Evolutionary conservation across 768 basidiomycete genomes (phyloP).

Genomic region (Leccinellum albellum): DNA sequence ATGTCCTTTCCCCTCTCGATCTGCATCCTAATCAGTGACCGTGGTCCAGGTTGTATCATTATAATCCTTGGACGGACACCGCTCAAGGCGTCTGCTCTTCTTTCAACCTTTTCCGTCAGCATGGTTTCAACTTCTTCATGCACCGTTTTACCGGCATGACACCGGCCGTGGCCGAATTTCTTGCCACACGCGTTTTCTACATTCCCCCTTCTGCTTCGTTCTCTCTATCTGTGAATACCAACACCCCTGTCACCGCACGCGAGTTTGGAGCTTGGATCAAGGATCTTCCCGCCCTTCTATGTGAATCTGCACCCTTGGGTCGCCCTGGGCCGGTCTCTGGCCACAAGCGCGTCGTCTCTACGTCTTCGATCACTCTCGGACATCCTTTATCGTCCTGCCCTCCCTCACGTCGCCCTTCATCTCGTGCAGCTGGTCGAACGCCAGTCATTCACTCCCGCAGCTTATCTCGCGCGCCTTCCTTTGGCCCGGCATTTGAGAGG

Average conservation of each 20-base stretch:
- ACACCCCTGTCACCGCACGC: slow-evolving; percentile 54
- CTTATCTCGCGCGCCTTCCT: slow-evolving; percentile 61
- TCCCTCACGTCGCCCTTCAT: slow-evolving; percentile 66
- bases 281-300: slow-evolving; percentile 73
- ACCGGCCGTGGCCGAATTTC: slow-evolving; percentile 77
- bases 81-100: slow-evolving; percentile 74
- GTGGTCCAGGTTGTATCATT: slow-evolving; percentile 82
- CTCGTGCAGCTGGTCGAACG: slow-evolving; percentile 56
- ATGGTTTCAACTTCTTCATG: slow-evolving; percentile 85
- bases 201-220: slow-evolving; percentile 54
- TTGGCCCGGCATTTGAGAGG: slow-evolving; percentile 43
- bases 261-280: slow-evolving; percentile 87
- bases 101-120: slow-evolving; percentile 74
- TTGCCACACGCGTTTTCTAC: slow-evolving; percentile 82
- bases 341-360: slow-evolving; percentile 58
- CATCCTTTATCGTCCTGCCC: slow-evolving; percentile 63
- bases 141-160: slow-evolving; percentile 90
- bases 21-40: neutral
- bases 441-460: slow-evolving; percentile 52
- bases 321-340: slow-evolving; percentile 35
- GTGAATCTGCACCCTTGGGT: slow-evolving; percentile 30
- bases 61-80: slow-evolving; percentile 97
- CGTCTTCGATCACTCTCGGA: slow-evolving; percentile 55
- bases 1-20: slow-evolving; percentile 24
- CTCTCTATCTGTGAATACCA: slow-evolving; percentile 24